Base-by-base conservation (phyloP, 306 rosid species). In the Lathyrus oleraceus region DNA sequence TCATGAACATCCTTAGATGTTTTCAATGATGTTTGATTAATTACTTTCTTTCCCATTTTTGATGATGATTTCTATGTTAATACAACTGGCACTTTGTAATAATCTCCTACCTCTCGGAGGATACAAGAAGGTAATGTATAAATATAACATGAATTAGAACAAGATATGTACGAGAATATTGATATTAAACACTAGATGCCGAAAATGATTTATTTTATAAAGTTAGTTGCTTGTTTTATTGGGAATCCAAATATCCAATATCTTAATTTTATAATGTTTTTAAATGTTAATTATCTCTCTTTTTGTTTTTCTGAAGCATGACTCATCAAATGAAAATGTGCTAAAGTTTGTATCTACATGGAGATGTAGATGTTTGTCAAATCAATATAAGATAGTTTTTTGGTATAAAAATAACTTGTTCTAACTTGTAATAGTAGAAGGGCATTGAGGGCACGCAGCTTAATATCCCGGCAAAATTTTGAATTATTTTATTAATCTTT, bases 371-470 rank as follows among this genome's bases (percentile, higher is more conserved):
- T 74, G 70, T 82, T 76, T 78, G 84, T 79, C 85, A 61, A 81
- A 81, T 84, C 79, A 74, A 74, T 74, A 74, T 74, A 66, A 27
- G 76, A 72, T 48, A 52, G 30, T 27, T 81, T 81, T 59, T 14
- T 21, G 30, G 73, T 69, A 70, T 27, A 15, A 67, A 79, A 61
- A 63, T 27, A 48, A 65, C 27, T 44, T 65, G 67, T 45, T 30
- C 54, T 72, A 49, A 74, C 27, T 10, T 43, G 42, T 32, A 21
- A 62, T 64, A 69, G 70, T 67, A 68, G 89, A 71, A 62, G 83
- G 80, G 61, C 91, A 86, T 75, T 64, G 35, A 73, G 82, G 91
- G 90, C 91, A 87, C 90, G 91, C 74, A 59, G 78, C 81, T 79
- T 61, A 69, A 84, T 69, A 76, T 81, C 81, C 78, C 76, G 67